A percentile compares a stretch with the other conserved stretches of the same genome.
Conservation (phyloP, 1,284 basidiomycete genomes). For the Leccinum fuscescens region DNA sequence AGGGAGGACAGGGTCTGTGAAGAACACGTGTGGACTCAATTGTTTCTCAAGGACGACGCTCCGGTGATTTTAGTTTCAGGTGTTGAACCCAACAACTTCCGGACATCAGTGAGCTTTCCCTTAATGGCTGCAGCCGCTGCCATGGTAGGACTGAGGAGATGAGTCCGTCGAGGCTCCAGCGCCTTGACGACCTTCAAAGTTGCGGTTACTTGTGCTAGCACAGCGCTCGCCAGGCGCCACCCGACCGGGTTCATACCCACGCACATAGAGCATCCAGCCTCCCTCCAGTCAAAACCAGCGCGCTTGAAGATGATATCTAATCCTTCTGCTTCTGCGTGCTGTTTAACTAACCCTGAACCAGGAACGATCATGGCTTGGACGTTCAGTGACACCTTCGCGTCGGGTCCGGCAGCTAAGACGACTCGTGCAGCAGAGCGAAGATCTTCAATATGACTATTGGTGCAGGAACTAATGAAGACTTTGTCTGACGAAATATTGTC, state of each 20-base stretch:
- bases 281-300: no score
- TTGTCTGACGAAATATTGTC: no score
- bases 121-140: constrained; percentile 92
- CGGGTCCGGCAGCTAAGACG: no score
- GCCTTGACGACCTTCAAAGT: constrained; percentile 80
- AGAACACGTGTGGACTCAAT: constrained; percentile 69
- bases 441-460: no score
- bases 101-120: constrained; percentile 86
- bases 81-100: constrained; percentile 67
- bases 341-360: no score
- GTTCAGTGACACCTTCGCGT: no score
- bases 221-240: constrained; percentile 88
- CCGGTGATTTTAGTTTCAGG: constrained; percentile 46
- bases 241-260: constrained; percentile 41
- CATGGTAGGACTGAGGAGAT: constrained; percentile 94
- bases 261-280: no score
- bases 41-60: constrained; percentile 66
- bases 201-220: constrained; percentile 94
- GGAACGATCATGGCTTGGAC: no score
- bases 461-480: no score
- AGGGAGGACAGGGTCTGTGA: constrained; percentile 72
- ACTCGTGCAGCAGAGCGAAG: no score
- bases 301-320: no score
- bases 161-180: constrained; percentile 84
- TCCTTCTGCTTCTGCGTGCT: no score